Conservation (phyloP, 225 moss, liverwort and hornwort species). For the Lunularia cruciata region DNA sequence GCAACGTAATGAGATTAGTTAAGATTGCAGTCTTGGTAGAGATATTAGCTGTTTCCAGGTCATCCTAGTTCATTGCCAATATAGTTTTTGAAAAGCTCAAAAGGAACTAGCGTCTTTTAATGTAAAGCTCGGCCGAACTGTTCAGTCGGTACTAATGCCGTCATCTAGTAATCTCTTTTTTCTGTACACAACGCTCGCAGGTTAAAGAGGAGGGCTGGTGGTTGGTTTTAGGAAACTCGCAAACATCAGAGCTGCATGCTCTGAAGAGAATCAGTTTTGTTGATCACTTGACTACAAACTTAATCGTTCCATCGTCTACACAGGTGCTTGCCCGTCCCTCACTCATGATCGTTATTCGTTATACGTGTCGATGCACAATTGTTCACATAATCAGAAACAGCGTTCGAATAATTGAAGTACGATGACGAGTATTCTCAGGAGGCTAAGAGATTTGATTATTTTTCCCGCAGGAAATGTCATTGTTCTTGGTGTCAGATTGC, state of each 20-base stretch:
- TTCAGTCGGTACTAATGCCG: too few species aligned
- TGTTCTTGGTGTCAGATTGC: slow-evolving; percentile 50
- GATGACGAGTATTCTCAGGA: too few species aligned
- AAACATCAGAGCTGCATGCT: slow-evolving; percentile 74
- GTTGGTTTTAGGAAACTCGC: slow-evolving; percentile 83
- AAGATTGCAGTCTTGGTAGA: too few species aligned
- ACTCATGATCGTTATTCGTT: neutral
- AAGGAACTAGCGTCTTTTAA: too few species aligned
- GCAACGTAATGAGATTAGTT: too few species aligned
- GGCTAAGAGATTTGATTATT: neutral
- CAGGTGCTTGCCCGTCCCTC: neutral
- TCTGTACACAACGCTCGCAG: slow-evolving; percentile 34
- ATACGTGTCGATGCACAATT: too few species aligned
- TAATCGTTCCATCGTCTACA: slow-evolving; percentile 50
- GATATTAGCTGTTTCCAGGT: too few species aligned
- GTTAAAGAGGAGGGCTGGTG: slow-evolving; percentile 99
- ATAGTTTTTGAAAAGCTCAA: too few species aligned
- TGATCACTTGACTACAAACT: slow-evolving; percentile 62
- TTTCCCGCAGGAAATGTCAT: slow-evolving; percentile 30
- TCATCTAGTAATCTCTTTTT: neutral
- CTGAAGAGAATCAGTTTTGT: slow-evolving; percentile 84
- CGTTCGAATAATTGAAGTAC: too few species aligned
- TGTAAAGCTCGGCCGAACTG: too few species aligned
- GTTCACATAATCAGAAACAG: too few species aligned
- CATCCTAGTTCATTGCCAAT: too few species aligned